phyloP scores from a whole-genome alignment of 2,329 filamentous ascomycete genomes.

The Colletotrichum zoysiae region DNA sequence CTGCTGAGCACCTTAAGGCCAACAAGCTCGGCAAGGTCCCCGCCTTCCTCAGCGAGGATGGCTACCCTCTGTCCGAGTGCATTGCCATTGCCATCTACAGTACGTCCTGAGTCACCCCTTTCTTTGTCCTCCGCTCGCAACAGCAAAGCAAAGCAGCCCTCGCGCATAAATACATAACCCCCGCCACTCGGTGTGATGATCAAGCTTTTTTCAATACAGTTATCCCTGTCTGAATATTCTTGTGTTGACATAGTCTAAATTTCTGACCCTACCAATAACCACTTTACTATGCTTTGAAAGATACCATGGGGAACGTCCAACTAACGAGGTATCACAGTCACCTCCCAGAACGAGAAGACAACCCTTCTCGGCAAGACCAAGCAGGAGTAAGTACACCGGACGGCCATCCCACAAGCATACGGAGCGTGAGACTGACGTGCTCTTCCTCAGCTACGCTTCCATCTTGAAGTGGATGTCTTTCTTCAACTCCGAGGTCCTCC shows the following conservation, averaged over 20 bases:
- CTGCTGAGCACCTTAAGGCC: conserved; percentile 83
- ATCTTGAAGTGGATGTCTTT: conserved; percentile 99
- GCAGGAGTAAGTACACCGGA: conserved; percentile 80
- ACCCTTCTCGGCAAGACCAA: conserved; percentile 99
- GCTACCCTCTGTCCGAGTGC: conserved; percentile 87
- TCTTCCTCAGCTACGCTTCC: conserved; percentile 78
- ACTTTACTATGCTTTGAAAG: conserved; percentile 45
- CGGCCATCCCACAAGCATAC: conserved; percentile 21
- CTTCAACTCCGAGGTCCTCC: conserved; percentile 89
- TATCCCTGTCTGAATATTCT: conserved; percentile 92
- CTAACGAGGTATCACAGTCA: conserved; percentile 72
- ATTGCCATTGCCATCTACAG: conserved; percentile 98
- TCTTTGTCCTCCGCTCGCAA: conserved; percentile 35
- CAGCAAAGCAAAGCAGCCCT: conserved; percentile 7
- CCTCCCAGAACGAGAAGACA: conserved; percentile 99
- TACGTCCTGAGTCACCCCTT: conserved; percentile 67
- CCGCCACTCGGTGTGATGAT: conserved; percentile 72
- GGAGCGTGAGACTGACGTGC: conserved; percentile 44
- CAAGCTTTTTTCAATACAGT: conserved; percentile 83
- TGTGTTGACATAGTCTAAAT: conserved; percentile 90
- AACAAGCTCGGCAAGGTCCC: conserved; percentile 93
- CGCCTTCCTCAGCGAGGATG: conserved; percentile 91
- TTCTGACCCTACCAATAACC: conserved; percentile 70
- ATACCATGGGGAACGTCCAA: conserved; percentile 25
- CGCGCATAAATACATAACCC: conserved; percentile 27